Base-by-base conservation (phyloP, 2,329 filamentous ascomycete species). In the Bipolaris sorokiniana region DNA sequence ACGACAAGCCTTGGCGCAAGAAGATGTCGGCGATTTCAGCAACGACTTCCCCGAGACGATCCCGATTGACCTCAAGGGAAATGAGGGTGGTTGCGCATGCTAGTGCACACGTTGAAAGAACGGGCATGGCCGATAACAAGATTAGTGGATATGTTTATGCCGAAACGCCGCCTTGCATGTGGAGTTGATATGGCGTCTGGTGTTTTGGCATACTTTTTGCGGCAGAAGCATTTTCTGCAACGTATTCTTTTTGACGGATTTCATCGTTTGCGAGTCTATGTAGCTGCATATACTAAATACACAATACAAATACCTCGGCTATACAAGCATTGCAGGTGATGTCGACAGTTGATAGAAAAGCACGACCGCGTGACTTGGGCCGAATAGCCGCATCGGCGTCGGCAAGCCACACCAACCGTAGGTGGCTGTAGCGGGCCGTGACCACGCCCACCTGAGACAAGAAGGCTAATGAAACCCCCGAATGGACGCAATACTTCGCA, bases 31-130 rank as follows among this genome's bases (percentile, higher is more conserved):
- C 76, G 95, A 99, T 78, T 99, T 96, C 80, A 96, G 90, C 77
- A 92, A 92, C 59, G 95, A 98, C 77, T 99, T 97, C 82, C 92
- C 92, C 72, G 95, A 98, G 76, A 94, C 94, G 48, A 98, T 99
- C 80, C 96, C 97, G 78, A 97, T 99, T 77, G 92, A 97, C 79
- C 90, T 97, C 68, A 93, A 97, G 79, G 92, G 92, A 77, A 91
- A 96, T 71, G 88, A 91, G 70, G 92, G 96, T 72, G 92, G 93
- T 55, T 99, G 95, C 79, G 88, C 93, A 70, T 99, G 95, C 82
- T 99, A 68, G 66, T 61, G 42, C 53, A 53, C 20, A 54, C 40
- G 38, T 18, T 28, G 23, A 31, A 45, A 51, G 51, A 51, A 38
- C 20, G 56, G 62, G 55, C 51, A 51, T 53, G 46, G 56, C 26